Percentiles rank a stretch among this genome's conserved stretches.
Evolutionary conservation across 164 flowering plant species (phyloP).

Genomic region (Vitis labrusca): DNA sequence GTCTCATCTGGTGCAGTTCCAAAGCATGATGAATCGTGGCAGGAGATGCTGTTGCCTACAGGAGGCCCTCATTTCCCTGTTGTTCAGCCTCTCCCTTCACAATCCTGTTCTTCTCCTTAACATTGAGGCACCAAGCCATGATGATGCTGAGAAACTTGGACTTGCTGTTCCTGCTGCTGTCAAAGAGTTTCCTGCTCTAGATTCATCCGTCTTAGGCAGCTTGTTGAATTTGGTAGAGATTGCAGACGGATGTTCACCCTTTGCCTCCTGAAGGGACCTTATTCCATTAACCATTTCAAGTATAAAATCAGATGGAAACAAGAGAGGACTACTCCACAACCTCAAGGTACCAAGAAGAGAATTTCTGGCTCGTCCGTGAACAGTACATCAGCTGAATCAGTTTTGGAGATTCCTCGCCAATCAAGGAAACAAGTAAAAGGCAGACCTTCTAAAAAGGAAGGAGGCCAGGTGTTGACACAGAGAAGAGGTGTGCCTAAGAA

Average conservation of each 20-base stretch:
- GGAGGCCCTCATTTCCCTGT: conserved; percentile 28
- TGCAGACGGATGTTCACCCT: conserved; percentile 36
- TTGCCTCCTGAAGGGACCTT: conserved; percentile 18
- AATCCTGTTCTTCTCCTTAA: conserved; percentile 97
- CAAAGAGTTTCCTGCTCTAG: conserved; percentile 75
- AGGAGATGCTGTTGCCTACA: conserved; percentile 22
- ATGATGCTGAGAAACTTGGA: conserved; percentile 81
- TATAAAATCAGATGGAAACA: conserved; percentile 41
- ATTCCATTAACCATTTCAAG: conserved; percentile 16
- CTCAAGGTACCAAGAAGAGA: conserved; percentile 24
- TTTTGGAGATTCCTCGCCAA: conserved; percentile 39
- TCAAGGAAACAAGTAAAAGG: conserved; percentile 36
- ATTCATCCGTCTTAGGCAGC: conserved; percentile 75
- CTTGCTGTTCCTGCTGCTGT: conserved; percentile 65
- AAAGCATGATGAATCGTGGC: conserved; percentile 29
- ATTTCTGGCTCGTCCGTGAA: conserved; percentile 20
- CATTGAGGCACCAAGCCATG: conserved; percentile 84
- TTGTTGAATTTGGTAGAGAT: conserved; percentile 69
- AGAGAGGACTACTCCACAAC: conserved; percentile 22
- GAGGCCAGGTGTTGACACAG: conserved; percentile 5
- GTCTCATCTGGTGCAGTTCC: conserved; percentile 10
- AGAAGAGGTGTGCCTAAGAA: conserved; percentile 19
- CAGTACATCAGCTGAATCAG: conserved; percentile 37
- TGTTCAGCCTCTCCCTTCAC: conserved; percentile 50
- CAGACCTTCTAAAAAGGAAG: conserved; percentile 17